Evolutionary conservation across 192 early-diverging fungal species (phyloP).

Genomic region (Geosiphon pyriformis): DNA sequence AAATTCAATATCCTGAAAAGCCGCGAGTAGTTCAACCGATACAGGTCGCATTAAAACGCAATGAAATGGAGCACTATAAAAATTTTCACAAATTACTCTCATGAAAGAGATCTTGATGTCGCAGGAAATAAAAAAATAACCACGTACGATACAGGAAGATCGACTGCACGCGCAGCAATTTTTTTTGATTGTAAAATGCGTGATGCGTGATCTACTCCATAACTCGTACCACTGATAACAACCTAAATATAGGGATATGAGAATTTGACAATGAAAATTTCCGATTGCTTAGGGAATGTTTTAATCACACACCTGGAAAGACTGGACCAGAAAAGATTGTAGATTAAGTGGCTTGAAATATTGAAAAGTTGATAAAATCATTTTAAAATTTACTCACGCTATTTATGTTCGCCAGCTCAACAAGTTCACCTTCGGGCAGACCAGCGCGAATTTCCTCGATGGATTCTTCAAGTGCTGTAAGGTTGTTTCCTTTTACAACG

Average conservation of each 20-base stretch:
- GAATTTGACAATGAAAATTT: constrained; percentile 3
- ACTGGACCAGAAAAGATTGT: constrained; percentile 3
- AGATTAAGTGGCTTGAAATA: background rate
- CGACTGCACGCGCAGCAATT: constrained; percentile 80
- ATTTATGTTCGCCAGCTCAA: constrained; percentile 87
- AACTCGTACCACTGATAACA: constrained; percentile 84
- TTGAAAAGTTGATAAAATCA: background rate
- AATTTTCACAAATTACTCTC: background rate
- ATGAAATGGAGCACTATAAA: constrained; percentile 84
- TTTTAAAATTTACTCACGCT: constrained; percentile 33
- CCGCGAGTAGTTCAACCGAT: constrained; percentile 63
- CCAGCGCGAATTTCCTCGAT: constrained; percentile 59
- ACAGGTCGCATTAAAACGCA: constrained; percentile 89
- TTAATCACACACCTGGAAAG: constrained; percentile 6
- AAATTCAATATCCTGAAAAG: constrained; percentile 67
- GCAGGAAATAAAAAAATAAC: background rate
- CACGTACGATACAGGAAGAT: constrained; percentile 80
- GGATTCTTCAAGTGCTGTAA: constrained; percentile 64
- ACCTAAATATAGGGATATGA: constrained; percentile 30
- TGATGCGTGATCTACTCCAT: constrained; percentile 82
- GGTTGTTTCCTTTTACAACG: constrained; percentile 63
- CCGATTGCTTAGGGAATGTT: background rate
- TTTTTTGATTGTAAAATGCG: constrained; percentile 72
- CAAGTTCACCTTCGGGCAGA: constrained; percentile 67
- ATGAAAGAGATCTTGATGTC: background rate